These are phyloP conservation scores for Wickerhamomyces rabaulensis DNA, from an alignment of 805 yeast genomes.

Conservation along the genomic window DNA sequence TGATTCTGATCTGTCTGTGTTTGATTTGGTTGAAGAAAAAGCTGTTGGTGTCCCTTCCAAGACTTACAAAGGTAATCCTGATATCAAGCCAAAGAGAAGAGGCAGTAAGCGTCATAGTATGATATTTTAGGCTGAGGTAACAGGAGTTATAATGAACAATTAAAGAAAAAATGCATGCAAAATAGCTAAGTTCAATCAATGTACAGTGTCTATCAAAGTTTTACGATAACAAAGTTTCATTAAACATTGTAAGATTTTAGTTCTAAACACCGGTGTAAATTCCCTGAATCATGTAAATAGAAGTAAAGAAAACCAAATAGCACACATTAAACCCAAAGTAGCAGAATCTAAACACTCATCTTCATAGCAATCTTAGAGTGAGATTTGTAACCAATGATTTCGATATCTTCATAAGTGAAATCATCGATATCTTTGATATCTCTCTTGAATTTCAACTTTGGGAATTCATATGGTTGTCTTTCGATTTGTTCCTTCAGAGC, in stretches of 20 bases:
- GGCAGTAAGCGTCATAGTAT: constrained; percentile 23
- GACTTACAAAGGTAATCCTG: constrained; percentile 20
- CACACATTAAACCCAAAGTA: not conserved
- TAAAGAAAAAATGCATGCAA: no score
- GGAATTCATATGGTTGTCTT: constrained; percentile 76
- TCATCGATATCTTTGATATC: constrained; percentile 74
- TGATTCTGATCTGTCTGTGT: constrained; percentile 22
- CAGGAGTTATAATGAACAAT: not conserved
- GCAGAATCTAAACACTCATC: constrained; percentile 82
- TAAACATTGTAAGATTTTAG: not conserved
- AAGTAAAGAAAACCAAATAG: not conserved
- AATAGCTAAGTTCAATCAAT: no score
- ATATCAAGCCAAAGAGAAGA: constrained; percentile 12
- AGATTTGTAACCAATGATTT: constrained; percentile 73
- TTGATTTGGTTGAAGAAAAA: constrained; percentile 25
- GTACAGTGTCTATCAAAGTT: not conserved
- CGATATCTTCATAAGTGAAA: constrained; percentile 84
- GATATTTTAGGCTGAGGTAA: constrained; percentile 9
- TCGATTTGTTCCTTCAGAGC: constrained; percentile 77
- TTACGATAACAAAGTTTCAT: not conserved
- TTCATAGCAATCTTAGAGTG: constrained; percentile 85
- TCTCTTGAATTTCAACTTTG: constrained; percentile 67
- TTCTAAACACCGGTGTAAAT: not conserved
- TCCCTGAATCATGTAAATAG: not conserved
- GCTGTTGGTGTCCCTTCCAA: constrained; percentile 25